A percentile compares a stretch with the other conserved stretches of the same genome.
Evolutionary conservation across 768 basidiomycete species (phyloP).

Genomic region (Austroboletus eburneus): DNA sequence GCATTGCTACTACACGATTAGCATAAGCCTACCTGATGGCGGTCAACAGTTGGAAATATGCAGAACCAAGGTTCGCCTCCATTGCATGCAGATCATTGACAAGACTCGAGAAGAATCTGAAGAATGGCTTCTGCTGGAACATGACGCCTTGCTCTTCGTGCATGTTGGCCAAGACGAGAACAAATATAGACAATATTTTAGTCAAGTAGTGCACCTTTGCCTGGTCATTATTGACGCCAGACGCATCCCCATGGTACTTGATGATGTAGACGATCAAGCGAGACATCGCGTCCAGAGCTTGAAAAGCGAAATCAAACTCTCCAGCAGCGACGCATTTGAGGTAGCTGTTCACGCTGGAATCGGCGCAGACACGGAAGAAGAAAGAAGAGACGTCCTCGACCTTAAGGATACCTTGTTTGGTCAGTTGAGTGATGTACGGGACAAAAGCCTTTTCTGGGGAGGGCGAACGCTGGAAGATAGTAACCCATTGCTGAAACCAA

Average conservation of each 20-base stretch:
- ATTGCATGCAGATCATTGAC: slow-evolving; percentile 88
- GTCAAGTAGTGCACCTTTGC: slow-evolving; percentile 96
- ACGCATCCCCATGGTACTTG: slow-evolving; percentile 98
- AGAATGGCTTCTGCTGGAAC: slow-evolving; percentile 98
- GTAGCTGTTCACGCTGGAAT: slow-evolving; percentile 89
- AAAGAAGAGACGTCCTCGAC: slow-evolving; percentile 95
- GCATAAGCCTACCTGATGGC: slow-evolving; percentile 66
- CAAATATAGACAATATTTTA: slow-evolving; percentile 96
- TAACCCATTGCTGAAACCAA: slow-evolving; percentile 95
- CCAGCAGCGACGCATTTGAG: slow-evolving; percentile 67
- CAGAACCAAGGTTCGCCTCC: slow-evolving; percentile 78
- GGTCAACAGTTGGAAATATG: slow-evolving; percentile 85
- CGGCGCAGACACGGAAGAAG: slow-evolving; percentile 97
- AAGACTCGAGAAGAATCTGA: slow-evolving; percentile 96
- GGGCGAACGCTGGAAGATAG: slow-evolving; percentile 85
- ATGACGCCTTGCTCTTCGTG: slow-evolving; percentile 90
- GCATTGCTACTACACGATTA: neutral
- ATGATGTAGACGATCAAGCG: slow-evolving; percentile 95
- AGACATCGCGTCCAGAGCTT: slow-evolving; percentile 92
- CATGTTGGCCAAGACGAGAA: slow-evolving; percentile 89
- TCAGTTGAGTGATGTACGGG: slow-evolving; percentile 93
- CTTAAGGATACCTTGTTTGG: slow-evolving; percentile 94
- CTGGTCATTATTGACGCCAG: slow-evolving; percentile 87
- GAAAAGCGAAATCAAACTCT: slow-evolving; percentile 77
- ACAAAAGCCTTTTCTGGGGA: slow-evolving; percentile 95